These are phyloP conservation scores for Solanum rostratum DNA, from an alignment of 257 asterid species.

Conservation along the genomic window DNA sequence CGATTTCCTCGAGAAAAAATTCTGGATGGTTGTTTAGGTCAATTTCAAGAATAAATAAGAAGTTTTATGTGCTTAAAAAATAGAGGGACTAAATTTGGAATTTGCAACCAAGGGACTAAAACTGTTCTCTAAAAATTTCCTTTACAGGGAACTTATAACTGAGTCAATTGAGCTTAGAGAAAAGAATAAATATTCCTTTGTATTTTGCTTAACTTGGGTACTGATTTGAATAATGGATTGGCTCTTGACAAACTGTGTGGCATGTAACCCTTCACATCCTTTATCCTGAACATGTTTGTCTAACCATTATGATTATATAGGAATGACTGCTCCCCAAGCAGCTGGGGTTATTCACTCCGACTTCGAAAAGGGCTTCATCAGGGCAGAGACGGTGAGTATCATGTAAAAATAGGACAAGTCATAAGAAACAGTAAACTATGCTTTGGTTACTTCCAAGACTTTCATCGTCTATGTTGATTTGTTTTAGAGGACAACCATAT, in stretches of 20 bases:
- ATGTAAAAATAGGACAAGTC: background rate
- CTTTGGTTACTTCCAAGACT: background rate
- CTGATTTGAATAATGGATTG: background rate
- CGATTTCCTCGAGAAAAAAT: background rate
- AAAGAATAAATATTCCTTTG: background rate
- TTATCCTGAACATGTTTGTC: constrained; percentile 3
- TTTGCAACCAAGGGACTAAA: background rate
- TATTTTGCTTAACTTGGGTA: background rate
- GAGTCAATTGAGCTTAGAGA: background rate
- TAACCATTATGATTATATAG: constrained; percentile 21
- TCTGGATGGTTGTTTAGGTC: background rate
- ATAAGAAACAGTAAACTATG: background rate
- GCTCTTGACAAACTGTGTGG: background rate
- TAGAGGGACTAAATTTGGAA: background rate
- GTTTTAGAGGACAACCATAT: background rate
- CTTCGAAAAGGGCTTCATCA: constrained; percentile 95
- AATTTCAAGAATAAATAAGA: background rate
- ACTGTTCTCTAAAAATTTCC: background rate
- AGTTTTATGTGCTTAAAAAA: background rate
- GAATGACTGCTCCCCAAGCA: constrained; percentile 99
- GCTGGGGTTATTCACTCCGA: constrained; percentile 99
- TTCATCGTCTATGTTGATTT: background rate
- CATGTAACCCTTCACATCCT: background rate
- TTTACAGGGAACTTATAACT: background rate
- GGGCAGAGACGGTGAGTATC: constrained; percentile 89